These are phyloP conservation scores for Chrysanthemum makinoi DNA, from an alignment of 129 eudicot species.

Conservation along the genomic window DNA sequence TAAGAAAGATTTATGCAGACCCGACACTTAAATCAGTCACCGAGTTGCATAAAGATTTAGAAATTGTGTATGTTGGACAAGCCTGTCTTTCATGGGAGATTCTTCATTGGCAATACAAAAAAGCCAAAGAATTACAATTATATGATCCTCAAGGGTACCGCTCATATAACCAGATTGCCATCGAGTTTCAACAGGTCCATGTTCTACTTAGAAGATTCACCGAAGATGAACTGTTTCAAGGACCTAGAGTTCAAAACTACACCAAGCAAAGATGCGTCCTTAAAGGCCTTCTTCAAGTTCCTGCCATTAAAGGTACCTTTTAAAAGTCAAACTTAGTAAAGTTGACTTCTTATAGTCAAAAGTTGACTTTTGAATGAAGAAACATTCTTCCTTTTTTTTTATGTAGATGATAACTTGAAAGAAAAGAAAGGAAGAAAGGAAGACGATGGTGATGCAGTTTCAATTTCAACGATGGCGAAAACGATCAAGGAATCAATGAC, in stretches of 20 bases:
- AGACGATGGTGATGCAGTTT: constrained; percentile 45
- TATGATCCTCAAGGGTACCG: constrained; percentile 49
- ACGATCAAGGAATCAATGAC: constrained; percentile 64
- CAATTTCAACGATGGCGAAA: constrained; percentile 48
- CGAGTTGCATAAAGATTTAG: constrained; percentile 65
- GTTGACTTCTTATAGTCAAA: neutral
- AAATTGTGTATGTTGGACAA: constrained; percentile 79
- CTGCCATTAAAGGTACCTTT: constrained; percentile 61
- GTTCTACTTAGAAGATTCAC: constrained; percentile 72
- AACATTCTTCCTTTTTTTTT: constrained; percentile 8
- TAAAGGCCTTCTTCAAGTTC: constrained; percentile 81
- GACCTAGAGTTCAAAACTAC: constrained; percentile 63
- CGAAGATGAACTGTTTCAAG: constrained; percentile 82
- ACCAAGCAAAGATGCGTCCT: constrained; percentile 48
- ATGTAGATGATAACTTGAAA: constrained; percentile 62
- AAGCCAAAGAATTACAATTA: constrained; percentile 55
- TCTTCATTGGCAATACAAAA: constrained; percentile 70
- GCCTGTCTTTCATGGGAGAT: constrained; percentile 91
- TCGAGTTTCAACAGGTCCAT: constrained; percentile 85
- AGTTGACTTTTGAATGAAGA: neutral
- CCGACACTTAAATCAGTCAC: constrained; percentile 54
- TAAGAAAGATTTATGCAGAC: constrained; percentile 59
- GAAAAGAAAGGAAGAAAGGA: constrained; percentile 47
- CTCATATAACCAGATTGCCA: constrained; percentile 65
- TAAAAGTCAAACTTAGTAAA: neutral